Conservation (phyloP, 2,329 filamentous ascomycete genomes). For the Pestalotiopsis fici region DNA sequence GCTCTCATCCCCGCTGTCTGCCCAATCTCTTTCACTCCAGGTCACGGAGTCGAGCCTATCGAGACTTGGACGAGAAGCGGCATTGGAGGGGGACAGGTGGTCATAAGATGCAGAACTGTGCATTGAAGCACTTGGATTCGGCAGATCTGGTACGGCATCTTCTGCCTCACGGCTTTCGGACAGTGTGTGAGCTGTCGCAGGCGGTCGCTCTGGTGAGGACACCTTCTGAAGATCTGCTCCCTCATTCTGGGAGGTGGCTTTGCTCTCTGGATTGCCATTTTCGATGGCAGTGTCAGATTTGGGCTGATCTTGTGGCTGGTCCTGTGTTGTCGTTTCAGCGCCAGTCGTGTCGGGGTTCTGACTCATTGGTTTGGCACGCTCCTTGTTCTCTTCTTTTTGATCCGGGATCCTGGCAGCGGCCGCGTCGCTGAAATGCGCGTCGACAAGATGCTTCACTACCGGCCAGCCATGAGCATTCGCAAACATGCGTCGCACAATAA, state of each 20-base stretch:
- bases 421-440: conserved; percentile 88
- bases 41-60: conserved; percentile 53
- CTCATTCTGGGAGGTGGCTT: not conserved
- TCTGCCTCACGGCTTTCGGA: conserved; percentile 37
- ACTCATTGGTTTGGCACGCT: conserved; percentile 65
- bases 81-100: conserved; percentile 12
- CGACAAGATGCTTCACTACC: conserved; percentile 90
- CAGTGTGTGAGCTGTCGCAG: not conserved
- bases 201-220: not conserved
- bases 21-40: conserved; percentile 69
- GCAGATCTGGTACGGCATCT: conserved; percentile 49
- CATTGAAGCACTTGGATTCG: conserved; percentile 20
- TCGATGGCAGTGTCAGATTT: not conserved
- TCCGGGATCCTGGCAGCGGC: conserved; percentile 66
- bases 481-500: conserved; percentile 94
- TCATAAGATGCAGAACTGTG: conserved; percentile 8
- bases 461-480: conserved; percentile 98
- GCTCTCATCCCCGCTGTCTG: conserved; percentile 52
- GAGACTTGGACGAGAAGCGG: conserved; percentile 24
- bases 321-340: conserved; percentile 57
- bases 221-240: not conserved
- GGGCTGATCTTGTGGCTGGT: conserved; percentile 22
- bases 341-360: conserved; percentile 63
- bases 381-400: conserved; percentile 64
- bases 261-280: not conserved